phyloP scores from a whole-genome alignment of 176 grass and related monocot genomes.

The Carex myosuroides region DNA sequence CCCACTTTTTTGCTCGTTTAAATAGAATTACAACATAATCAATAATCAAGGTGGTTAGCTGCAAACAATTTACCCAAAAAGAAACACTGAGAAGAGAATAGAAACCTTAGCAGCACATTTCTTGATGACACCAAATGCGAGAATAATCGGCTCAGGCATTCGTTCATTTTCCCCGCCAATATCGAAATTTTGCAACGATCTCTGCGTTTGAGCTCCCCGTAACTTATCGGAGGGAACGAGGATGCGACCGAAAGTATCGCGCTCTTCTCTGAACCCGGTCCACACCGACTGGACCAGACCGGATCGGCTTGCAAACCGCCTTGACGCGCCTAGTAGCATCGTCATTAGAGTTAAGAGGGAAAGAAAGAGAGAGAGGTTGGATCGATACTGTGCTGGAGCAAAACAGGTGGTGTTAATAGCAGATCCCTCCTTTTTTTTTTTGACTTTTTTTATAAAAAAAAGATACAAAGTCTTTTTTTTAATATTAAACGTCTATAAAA shows the following conservation, averaged over 20 bases:
- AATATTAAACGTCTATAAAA: no score
- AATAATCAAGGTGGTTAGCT: no score
- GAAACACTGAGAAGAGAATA: not conserved
- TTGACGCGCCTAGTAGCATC: slow-evolving; percentile 1
- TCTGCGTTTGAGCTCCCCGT: slow-evolving; percentile 98
- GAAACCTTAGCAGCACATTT: slow-evolving; percentile 87
- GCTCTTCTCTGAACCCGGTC: slow-evolving; percentile 70
- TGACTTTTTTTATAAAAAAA: no score
- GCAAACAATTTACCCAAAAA: no score
- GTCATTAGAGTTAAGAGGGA: not conserved
- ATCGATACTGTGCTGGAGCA: no score
- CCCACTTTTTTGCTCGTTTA: no score
- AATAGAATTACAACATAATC: no score
- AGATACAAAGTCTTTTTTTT: no score
- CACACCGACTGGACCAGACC: slow-evolving; percentile 38
- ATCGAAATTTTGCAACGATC: slow-evolving; percentile 92
- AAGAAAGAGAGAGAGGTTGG: no score
- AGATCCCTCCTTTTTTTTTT: no score
- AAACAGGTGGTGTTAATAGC: no score
- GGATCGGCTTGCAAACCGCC: not conserved
- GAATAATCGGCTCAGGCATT: slow-evolving; percentile 93
- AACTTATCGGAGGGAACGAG: slow-evolving; percentile 74
- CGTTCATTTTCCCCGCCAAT: slow-evolving; percentile 73
- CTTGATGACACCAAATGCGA: slow-evolving; percentile 91
- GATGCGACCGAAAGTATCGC: slow-evolving; percentile 88